These are phyloP conservation scores for Dillenia suffruticosa DNA, from an alignment of 164 flowering plant genomes.

Conservation along the genomic window DNA sequence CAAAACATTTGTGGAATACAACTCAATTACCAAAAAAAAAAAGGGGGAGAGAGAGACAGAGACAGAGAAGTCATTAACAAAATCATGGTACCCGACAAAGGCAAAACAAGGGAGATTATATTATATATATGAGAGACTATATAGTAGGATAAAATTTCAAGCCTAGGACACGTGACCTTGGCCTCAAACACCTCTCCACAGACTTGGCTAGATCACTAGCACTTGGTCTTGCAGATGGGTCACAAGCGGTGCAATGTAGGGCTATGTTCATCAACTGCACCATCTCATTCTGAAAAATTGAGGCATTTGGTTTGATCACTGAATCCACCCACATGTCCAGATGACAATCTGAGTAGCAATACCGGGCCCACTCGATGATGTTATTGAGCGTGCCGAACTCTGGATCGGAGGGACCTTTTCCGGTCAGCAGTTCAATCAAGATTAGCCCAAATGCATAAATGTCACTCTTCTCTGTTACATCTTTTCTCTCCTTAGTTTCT, in stretches of 20 bases:
- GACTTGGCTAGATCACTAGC: conserved; percentile 29
- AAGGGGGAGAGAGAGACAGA: not conserved
- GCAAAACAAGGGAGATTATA: not conserved
- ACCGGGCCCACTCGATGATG: conserved; percentile 75
- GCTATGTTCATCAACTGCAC: conserved; percentile 69
- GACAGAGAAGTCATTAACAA: not conserved
- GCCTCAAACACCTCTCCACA: conserved; percentile 27
- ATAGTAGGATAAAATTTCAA: conserved; percentile 19
- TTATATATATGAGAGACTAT: conserved; percentile 1
- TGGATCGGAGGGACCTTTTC: conserved; percentile 41
- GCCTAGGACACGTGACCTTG: conserved; percentile 35
- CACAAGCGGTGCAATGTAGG: conserved; percentile 57
- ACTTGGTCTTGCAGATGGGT: conserved; percentile 61
- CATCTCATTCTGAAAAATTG: conserved; percentile 39
- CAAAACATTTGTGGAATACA: conserved; percentile 25
- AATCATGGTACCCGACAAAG: conserved; percentile 1
- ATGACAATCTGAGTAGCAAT: conserved; percentile 75
- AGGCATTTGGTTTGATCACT: conserved; percentile 21
- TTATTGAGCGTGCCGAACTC: conserved; percentile 43
- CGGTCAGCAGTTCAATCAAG: conserved; percentile 68
- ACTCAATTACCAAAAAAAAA: conserved; percentile 2
- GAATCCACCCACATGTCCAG: conserved; percentile 74
- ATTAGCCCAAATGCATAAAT: conserved; percentile 66
- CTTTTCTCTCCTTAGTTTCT: conserved; percentile 46
- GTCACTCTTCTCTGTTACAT: conserved; percentile 47